Conservation (phyloP, 345 rosid genomes). For the Heritiera fomes region DNA sequence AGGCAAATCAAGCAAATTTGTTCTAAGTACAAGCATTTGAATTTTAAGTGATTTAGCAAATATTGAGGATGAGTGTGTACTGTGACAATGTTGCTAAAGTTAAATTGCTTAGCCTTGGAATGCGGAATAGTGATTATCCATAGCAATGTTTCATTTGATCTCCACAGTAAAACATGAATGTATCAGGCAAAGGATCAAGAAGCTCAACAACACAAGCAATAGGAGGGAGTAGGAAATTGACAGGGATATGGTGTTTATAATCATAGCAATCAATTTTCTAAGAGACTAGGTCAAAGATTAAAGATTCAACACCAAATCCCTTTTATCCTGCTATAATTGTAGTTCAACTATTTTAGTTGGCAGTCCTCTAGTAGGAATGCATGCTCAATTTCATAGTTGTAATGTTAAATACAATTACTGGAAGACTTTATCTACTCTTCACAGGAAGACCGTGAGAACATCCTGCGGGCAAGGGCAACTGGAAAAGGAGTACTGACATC, state of each 20-base stretch:
- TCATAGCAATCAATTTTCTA: not conserved
- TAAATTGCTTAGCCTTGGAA: not conserved
- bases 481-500: slow-evolving; percentile 96
- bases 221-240: not conserved
- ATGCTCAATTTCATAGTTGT: not conserved
- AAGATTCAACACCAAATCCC: not conserved
- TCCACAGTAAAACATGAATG: not conserved
- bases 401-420: not conserved
- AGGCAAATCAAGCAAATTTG: not conserved
- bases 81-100: not conserved
- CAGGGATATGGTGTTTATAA: not conserved
- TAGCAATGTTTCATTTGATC: not conserved
- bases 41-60: not conserved
- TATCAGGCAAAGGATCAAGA: not conserved
- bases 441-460: slow-evolving; percentile 93
- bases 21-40: not conserved
- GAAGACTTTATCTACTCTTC: slow-evolving; percentile 19
- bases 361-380: not conserved
- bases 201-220: not conserved
- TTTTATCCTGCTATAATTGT: not conserved
- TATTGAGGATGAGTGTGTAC: not conserved
- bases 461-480: slow-evolving; percentile 86
- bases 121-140: slow-evolving; percentile 7
- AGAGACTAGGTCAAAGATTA: not conserved
- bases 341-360: not conserved